phyloP scores from a whole-genome alignment of 1,284 basidiomycete genomes.

The Flammula alnicola region DNA sequence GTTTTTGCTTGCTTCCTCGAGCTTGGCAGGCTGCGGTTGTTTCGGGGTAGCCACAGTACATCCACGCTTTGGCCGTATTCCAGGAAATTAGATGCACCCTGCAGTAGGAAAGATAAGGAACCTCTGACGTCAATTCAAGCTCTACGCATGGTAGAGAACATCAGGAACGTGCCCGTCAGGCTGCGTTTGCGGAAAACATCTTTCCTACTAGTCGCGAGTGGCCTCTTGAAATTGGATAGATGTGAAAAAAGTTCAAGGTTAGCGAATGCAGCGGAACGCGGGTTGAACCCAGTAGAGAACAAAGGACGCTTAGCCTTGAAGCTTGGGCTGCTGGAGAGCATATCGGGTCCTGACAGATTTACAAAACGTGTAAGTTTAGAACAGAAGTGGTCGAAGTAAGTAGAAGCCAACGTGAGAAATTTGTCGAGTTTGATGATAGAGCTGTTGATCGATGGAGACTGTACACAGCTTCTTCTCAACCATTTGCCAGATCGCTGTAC shows the following conservation, averaged over 20 bases:
- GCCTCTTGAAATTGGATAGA: too few species aligned
- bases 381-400: not conserved
- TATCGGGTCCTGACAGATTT: constrained; percentile 1
- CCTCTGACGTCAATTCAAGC: not conserved
- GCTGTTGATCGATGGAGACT: constrained; percentile 5
- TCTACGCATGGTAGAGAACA: not conserved
- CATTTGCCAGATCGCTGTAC: constrained; percentile 3
- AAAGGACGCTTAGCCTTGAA: not conserved
- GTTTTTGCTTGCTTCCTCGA: not conserved
- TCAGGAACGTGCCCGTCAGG: constrained; percentile 6
- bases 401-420: constrained; percentile 2
- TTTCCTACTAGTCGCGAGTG: not conserved
- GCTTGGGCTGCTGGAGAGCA: not conserved
- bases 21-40: constrained; percentile 1
- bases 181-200: not conserved
- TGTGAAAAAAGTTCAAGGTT: not conserved
- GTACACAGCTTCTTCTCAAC: constrained; percentile 3
- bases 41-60: constrained; percentile 1
- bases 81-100: not conserved
- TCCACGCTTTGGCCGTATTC: not conserved
- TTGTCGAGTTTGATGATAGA: not conserved
- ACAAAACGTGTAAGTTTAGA: constrained; percentile 1
- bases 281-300: not conserved
- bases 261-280: not conserved
- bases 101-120: constrained; percentile 1